These are phyloP conservation scores for Xerocomus spinulosus DNA, from an alignment of 768 basidiomycete species.

Conservation along the genomic window DNA sequence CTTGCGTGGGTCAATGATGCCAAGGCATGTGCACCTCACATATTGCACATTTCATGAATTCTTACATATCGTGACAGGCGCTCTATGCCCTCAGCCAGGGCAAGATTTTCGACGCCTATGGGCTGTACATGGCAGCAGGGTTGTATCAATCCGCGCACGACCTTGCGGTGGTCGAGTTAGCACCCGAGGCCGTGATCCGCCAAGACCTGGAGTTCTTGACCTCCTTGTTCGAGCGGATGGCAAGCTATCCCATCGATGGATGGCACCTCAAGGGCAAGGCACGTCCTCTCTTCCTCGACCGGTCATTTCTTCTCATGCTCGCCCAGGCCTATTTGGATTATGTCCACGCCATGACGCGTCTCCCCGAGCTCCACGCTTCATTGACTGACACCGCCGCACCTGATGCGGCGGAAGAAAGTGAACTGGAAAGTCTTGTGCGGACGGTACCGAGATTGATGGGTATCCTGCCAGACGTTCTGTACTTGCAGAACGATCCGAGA, in stretches of 20 bases:
- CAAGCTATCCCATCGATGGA: conserved; percentile 51
- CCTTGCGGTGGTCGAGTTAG: conserved; percentile 80
- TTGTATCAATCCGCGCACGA: conserved; percentile 73
- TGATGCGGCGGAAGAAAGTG: conserved; percentile 44
- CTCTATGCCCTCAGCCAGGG: conserved; percentile 57
- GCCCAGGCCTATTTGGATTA: conserved; percentile 69
- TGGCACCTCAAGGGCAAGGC: conserved; percentile 89
- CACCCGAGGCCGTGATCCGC: conserved; percentile 77
- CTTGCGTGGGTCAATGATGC: conserved; percentile 86
- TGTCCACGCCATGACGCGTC: conserved; percentile 53
- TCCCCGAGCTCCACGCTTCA: conserved; percentile 52
- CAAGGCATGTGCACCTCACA: conserved; percentile 45
- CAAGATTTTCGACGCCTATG: conserved; percentile 68
- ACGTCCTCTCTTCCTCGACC: conserved; percentile 4
- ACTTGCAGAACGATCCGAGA: conserved; percentile 51
- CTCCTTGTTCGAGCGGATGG: conserved; percentile 66
- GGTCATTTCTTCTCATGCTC: conserved; percentile 6
- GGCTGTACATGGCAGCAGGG: conserved; percentile 67
- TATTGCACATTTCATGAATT: not conserved
- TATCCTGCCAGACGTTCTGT: conserved; percentile 63
- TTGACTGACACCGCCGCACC: conserved; percentile 39
- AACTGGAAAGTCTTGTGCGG: conserved; percentile 58
- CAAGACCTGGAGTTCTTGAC: conserved; percentile 54
- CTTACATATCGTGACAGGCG: conserved; percentile 44
- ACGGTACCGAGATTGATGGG: conserved; percentile 61